Evolutionary conservation across 1,284 basidiomycete genomes (phyloP).

Genomic region (Marasmius sp.): DNA sequence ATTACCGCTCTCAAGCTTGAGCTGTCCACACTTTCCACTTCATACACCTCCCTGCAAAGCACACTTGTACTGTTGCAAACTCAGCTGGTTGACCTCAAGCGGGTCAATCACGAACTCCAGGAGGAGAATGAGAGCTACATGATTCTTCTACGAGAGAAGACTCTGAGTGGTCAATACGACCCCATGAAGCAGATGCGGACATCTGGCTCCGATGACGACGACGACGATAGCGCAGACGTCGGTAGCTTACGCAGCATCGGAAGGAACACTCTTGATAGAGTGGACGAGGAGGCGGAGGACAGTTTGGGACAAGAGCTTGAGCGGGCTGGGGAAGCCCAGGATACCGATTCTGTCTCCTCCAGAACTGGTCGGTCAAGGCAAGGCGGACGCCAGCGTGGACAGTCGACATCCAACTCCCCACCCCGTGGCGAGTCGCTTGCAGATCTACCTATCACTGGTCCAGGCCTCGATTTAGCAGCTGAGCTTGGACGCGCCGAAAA

Average conservation of each 20-base stretch:
- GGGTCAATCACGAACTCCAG: slow-evolving; percentile 79
- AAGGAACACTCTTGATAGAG: slow-evolving; percentile 54
- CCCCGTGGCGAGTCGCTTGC: slow-evolving; percentile 74
- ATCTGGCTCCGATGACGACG: slow-evolving; percentile 46
- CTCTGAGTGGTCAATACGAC: slow-evolving; percentile 83
- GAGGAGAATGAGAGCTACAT: slow-evolving; percentile 97
- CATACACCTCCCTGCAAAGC: slow-evolving; percentile 75
- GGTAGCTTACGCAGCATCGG: slow-evolving; percentile 58
- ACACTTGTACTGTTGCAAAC: slow-evolving; percentile 74
- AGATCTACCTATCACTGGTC: slow-evolving; percentile 78
- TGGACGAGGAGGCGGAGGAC: slow-evolving; percentile 52
- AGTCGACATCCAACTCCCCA: slow-evolving; percentile 48
- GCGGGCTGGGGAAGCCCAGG: slow-evolving; percentile 35
- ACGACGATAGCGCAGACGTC: slow-evolving; percentile 50
- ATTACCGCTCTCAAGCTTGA: slow-evolving; percentile 80
- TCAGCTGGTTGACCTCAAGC: slow-evolving; percentile 74
- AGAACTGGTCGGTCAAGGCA: slow-evolving; percentile 39
- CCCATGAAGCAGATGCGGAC: slow-evolving; percentile 67
- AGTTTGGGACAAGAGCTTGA: slow-evolving; percentile 35
- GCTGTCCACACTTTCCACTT: slow-evolving; percentile 78
- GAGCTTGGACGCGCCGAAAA: slow-evolving; percentile 88
- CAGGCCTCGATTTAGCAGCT: slow-evolving; percentile 86
- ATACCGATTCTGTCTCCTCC: slow-evolving; percentile 38
- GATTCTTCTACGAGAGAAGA: slow-evolving; percentile 86
- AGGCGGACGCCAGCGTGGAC: slow-evolving; percentile 52